phyloP scores from a whole-genome alignment of 2,329 filamentous ascomycete species.

The Thermothelomyces thermophilus region DNA sequence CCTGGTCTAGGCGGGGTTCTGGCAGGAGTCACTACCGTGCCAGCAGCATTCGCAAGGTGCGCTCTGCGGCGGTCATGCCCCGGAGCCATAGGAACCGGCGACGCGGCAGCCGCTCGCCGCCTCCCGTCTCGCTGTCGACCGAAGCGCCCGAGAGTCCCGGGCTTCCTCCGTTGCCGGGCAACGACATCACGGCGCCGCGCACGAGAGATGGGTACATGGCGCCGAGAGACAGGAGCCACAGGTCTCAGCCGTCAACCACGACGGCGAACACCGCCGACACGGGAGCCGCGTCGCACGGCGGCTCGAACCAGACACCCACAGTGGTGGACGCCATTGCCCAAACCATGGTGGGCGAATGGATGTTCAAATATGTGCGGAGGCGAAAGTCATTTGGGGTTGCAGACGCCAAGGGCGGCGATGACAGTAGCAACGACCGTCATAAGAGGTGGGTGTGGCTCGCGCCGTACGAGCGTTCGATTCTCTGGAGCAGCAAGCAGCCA shows the following conservation, averaged over 20 bases:
- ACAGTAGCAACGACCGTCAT: slow-evolving; percentile 72
- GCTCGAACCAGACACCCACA: slow-evolving; percentile 60
- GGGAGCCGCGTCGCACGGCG: slow-evolving; percentile 47
- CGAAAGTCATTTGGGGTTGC: slow-evolving; percentile 84
- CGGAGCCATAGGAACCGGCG: slow-evolving; percentile 45
- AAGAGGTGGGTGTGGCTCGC: slow-evolving; percentile 99
- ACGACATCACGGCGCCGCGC: slow-evolving; percentile 61
- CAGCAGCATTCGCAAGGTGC: slow-evolving; percentile 71
- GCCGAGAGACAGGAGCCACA: slow-evolving; percentile 41
- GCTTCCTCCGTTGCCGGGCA: slow-evolving; percentile 65
- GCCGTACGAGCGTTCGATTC: slow-evolving; percentile 89
- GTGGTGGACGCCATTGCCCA: slow-evolving; percentile 96
- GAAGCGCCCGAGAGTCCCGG: slow-evolving; percentile 62
- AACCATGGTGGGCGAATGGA: slow-evolving; percentile 97
- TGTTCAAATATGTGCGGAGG: slow-evolving; percentile 84
- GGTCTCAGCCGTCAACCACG: slow-evolving; percentile 54
- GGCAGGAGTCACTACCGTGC: slow-evolving; percentile 45
- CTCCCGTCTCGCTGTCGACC: slow-evolving; percentile 61
- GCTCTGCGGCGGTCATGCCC: slow-evolving; percentile 71
- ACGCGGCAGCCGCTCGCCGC: slow-evolving; percentile 53
- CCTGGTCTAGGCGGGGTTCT: slow-evolving; percentile 48
- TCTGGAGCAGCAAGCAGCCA: slow-evolving; percentile 98
- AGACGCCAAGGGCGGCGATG: slow-evolving; percentile 60
- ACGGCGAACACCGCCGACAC: slow-evolving; percentile 45
- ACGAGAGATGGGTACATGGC: slow-evolving; percentile 34